These are phyloP conservation scores for Podaxis sp. DNA, from an alignment of 768 basidiomycete genomes.

Conservation along the genomic window DNA sequence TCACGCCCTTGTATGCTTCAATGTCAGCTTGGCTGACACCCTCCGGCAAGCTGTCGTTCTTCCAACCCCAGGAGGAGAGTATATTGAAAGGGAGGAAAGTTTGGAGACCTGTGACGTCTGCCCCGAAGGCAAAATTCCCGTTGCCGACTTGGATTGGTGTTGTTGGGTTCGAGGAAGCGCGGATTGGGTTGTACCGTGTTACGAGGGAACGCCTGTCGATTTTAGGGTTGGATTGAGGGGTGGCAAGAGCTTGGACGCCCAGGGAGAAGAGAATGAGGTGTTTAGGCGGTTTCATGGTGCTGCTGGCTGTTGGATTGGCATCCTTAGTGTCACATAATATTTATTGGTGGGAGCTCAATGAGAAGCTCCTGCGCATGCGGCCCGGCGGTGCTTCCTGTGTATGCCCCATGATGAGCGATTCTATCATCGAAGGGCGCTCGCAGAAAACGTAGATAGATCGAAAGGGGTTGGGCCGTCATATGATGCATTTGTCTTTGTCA, in stretches of 20 bases:
- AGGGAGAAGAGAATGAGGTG: not conserved
- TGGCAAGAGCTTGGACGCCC: conserved; percentile 1
- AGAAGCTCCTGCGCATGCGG: not conserved
- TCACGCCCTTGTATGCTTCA: conserved; percentile 46
- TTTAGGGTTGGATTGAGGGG: not conserved
- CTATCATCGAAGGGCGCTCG: not conserved
- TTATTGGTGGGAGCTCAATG: not conserved
- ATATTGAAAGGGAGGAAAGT: conserved; percentile 55
- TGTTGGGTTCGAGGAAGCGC: conserved; percentile 42
- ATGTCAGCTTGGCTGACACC: conserved; percentile 42
- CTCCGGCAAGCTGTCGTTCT: conserved; percentile 53
- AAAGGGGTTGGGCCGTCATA: not conserved
- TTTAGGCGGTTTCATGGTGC: not conserved
- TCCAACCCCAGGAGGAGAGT: conserved; percentile 63
- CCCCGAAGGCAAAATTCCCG: conserved; percentile 61
- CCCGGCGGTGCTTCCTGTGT: not conserved
- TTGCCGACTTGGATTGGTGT: conserved; percentile 64
- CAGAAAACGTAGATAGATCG: not conserved
- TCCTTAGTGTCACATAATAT: not conserved
- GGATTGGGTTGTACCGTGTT: conserved; percentile 47
- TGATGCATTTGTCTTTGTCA: conserved; percentile 1
- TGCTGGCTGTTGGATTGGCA: not conserved
- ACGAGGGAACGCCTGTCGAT: conserved; percentile 49
- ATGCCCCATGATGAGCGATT: conserved; percentile 2
- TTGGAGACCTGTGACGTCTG: conserved; percentile 58